Percentiles rank a stretch among this genome's conserved stretches.
Evolutionary conservation across 371 early-diverging fungal genomes (phyloP).

Genomic region (Coemansia sp.): DNA sequence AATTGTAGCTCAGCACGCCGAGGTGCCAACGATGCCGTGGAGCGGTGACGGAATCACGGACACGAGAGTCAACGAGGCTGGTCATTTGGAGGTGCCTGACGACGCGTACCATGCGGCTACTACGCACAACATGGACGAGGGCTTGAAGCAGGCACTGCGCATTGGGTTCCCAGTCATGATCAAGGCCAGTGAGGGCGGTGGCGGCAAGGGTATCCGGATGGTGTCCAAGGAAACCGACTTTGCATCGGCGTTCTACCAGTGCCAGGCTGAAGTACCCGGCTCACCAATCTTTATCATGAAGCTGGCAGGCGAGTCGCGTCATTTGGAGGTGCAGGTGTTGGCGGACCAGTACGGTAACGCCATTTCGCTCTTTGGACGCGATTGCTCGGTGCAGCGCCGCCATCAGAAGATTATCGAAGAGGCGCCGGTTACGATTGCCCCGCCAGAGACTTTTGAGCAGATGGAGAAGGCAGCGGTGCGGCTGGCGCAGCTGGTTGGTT

Average conservation of each 20-base stretch:
- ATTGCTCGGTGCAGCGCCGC: conserved; percentile 98
- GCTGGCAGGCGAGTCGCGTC: conserved; percentile 91
- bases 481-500: conserved; percentile 90
- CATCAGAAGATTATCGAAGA: conserved; percentile 97
- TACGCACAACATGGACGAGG: conserved; percentile 73
- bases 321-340: conserved; percentile 96
- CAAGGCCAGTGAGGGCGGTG: conserved; percentile 99
- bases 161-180: conserved; percentile 98
- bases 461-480: conserved; percentile 98
- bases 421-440: conserved; percentile 93
- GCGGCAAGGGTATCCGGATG: conserved; percentile 98
- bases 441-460: conserved; percentile 72
- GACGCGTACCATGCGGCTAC: conserved; percentile 77
- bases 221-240: conserved; percentile 75
- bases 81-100: conserved; percentile 79
- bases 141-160: conserved; percentile 74
- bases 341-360: conserved; percentile 97
- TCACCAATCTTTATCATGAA: conserved; percentile 97
- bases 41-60: conserved; percentile 85
- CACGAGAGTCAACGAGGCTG: conserved; percentile 61
- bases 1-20: conserved; percentile 93
- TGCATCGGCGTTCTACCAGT: conserved; percentile 78
- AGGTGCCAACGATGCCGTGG: conserved; percentile 96
- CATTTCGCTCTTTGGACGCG: conserved; percentile 96
- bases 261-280: conserved; percentile 91